Evolutionary conservation across 192 early-diverging fungal genomes (phyloP), one percentile per base, ranked within the genome.

Genomic region (Backusella psychrophila): DNA sequence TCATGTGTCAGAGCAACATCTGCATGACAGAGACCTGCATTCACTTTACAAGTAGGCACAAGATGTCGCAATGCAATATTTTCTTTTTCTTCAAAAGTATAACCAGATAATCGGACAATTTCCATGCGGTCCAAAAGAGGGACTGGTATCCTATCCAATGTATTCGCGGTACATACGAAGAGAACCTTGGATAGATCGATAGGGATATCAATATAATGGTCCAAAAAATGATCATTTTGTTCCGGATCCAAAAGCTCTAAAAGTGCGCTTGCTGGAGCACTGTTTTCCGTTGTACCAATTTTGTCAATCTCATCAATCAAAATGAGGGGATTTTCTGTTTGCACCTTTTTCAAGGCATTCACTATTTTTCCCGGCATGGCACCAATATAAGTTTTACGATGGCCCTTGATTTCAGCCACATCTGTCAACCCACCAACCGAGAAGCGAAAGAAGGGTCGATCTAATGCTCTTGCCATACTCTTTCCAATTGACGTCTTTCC

Each of bases 311-410:
- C 98, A 85, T 99, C 98, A 78, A 99, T 98, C 85, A 99, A 87
- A 66, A 99, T 90, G 38, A 99, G 81, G 19, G 97, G 97, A 81
- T 99, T 99, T 84, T 98, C 96, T 0, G 98, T 96, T 82, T 99
- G 95, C 4, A 99, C 98, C 59, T 96, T 97, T 81, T 99, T 99
- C 74, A 99, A 83, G 2, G 98, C 98, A 84, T 98, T 96, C 29
- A 99, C 90, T n/a, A 99, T 95, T 83, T 99, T 99, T 38, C 98
- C 98, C 26, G 98, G 98, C 98, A 99, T 99, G 17, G 98, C 98
- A 42, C 98, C 98, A 11, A 99, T 96, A 82, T 99, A 99, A 14
- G 98, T 99, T 49, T 97, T 87, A 41, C 98, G 91, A 86, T 98
- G 98, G 21, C 96, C 98, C 88, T 99, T 99, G 81, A 99, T 97